Percentiles rank a stretch among this genome's conserved stretches.
Conservation (phyloP, 768 basidiomycete species). For the Calocybe gangraenosa region DNA sequence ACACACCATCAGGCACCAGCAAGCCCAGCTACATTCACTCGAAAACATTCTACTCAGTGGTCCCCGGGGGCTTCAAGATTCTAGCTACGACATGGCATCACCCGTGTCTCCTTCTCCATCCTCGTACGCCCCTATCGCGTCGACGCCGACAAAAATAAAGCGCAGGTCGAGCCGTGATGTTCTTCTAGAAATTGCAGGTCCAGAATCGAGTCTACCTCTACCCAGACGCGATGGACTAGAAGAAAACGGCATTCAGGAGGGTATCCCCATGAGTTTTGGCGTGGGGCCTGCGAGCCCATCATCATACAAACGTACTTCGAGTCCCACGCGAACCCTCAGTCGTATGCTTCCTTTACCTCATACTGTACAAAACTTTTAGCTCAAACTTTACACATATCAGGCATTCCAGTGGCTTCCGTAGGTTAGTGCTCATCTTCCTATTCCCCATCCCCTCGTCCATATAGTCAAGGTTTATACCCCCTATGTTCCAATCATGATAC, state of each 20-base stretch:
- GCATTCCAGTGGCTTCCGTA: slow-evolving; percentile 75
- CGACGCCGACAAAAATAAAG: slow-evolving; percentile 44
- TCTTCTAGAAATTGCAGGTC: slow-evolving; percentile 66
- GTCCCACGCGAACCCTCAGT: slow-evolving; percentile 76
- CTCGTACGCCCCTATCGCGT: slow-evolving; percentile 20
- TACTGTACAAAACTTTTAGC: slow-evolving; percentile 13
- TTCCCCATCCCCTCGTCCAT: slow-evolving; percentile 11
- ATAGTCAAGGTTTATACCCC: slow-evolving; percentile 20
- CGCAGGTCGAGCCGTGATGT: slow-evolving; percentile 73
- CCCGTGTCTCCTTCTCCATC: slow-evolving; percentile 27
- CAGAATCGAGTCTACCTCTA: slow-evolving; percentile 70
- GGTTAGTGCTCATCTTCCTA: slow-evolving; percentile 42
- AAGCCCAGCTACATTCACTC: slow-evolving; percentile 69
- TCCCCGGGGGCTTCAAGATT: slow-evolving; percentile 52
- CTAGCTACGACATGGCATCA: slow-evolving; percentile 30
- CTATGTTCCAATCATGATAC: slow-evolving; percentile 21
- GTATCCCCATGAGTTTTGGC: slow-evolving; percentile 60
- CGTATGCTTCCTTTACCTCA: slow-evolving; percentile 47
- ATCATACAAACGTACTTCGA: slow-evolving; percentile 50
- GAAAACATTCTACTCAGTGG: slow-evolving; percentile 67
- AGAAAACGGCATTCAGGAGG: slow-evolving; percentile 65
- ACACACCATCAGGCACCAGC: slow-evolving; percentile 80
- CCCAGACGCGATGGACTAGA: slow-evolving; percentile 51
- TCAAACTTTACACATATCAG: slow-evolving; percentile 33
- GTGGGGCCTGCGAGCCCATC: slow-evolving; percentile 32